phyloP scores from a whole-genome alignment of 345 rosid species.

The Clarkia xantiana region DNA sequence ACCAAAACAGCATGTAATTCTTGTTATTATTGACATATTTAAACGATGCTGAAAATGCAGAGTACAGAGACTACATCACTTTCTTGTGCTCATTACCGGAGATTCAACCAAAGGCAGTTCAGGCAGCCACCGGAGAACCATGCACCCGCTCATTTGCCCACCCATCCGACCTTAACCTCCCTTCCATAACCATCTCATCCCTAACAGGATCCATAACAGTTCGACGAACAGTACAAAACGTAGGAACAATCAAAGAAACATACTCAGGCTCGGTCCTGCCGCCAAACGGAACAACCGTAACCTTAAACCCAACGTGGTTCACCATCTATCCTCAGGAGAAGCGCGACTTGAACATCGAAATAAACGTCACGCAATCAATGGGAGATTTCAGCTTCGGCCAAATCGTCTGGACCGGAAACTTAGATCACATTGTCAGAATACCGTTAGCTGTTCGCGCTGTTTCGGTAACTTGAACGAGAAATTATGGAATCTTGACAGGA shows the following conservation, averaged over 20 bases:
- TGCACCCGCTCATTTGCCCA: constrained; percentile 33
- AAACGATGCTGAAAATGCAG: constrained; percentile 12
- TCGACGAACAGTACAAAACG: constrained; percentile 45
- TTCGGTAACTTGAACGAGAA: background rate
- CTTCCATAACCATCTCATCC: constrained; percentile 55
- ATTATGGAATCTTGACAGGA: background rate
- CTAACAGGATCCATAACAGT: constrained; percentile 23
- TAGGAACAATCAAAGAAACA: constrained; percentile 35
- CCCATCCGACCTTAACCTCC: constrained; percentile 62
- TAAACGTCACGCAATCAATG: constrained; percentile 24
- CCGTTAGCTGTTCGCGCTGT: constrained; percentile 16
- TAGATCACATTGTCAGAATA: constrained; percentile 51
- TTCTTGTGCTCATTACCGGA: constrained; percentile 64
- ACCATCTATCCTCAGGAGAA: constrained; percentile 25
- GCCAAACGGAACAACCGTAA: constrained; percentile 50
- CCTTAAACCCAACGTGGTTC: constrained; percentile 49
- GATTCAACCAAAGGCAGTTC: constrained; percentile 17
- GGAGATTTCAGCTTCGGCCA: constrained; percentile 52
- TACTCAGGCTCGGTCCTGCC: constrained; percentile 33
- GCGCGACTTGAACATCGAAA: constrained; percentile 37
- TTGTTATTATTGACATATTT: background rate
- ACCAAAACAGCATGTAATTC: no score
- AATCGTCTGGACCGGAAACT: constrained; percentile 53
- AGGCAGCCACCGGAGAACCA: constrained; percentile 32
- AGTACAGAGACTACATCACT: constrained; percentile 44